Percentiles rank a stretch among this genome's conserved stretches.
These are phyloP conservation scores for Leccinum subtestaceum DNA, from an alignment of 768 basidiomycete species.

Conservation along the genomic window DNA sequence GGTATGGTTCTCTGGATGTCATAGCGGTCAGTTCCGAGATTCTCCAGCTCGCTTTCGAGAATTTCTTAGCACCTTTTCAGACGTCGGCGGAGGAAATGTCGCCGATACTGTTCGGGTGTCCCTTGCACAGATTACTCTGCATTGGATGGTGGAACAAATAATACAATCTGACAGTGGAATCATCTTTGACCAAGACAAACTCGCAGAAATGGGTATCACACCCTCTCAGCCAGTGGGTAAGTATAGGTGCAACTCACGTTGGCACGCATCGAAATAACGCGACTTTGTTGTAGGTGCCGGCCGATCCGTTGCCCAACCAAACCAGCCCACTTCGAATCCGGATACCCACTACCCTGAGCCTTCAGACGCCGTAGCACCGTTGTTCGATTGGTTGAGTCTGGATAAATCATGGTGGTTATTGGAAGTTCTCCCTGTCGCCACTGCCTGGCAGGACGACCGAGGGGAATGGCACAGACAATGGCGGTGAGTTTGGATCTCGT, in stretches of 20 bases:
- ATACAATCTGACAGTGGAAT: conserved; percentile 57
- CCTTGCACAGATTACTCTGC: conserved; percentile 60
- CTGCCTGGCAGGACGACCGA: conserved; percentile 53
- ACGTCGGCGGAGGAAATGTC: conserved; percentile 68
- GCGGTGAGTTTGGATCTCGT: conserved; percentile 41
- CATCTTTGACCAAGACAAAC: conserved; percentile 49
- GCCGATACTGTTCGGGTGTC: conserved; percentile 37
- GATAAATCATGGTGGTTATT: conserved; percentile 65
- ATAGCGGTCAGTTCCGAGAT: conserved; percentile 48
- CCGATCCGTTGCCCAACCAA: neutral
- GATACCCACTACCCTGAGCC: conserved; percentile 13
- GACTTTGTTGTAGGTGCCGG: neutral
- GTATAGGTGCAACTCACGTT: neutral
- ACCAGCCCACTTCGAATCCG: neutral
- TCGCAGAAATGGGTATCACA: conserved; percentile 43
- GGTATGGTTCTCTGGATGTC: conserved; percentile 80
- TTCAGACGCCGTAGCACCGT: conserved; percentile 42
- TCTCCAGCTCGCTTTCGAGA: neutral
- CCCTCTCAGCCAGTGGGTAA: conserved; percentile 10
- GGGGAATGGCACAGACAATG: conserved; percentile 54
- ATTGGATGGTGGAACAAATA: conserved; percentile 79
- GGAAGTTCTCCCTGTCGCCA: conserved; percentile 57
- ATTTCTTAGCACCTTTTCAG: conserved; percentile 32
- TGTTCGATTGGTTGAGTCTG: conserved; percentile 50
- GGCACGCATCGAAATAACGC: neutral